These are phyloP conservation scores for Colletotrichum costaricense DNA, from an alignment of 2,329 filamentous ascomycete genomes.

Conservation along the genomic window DNA sequence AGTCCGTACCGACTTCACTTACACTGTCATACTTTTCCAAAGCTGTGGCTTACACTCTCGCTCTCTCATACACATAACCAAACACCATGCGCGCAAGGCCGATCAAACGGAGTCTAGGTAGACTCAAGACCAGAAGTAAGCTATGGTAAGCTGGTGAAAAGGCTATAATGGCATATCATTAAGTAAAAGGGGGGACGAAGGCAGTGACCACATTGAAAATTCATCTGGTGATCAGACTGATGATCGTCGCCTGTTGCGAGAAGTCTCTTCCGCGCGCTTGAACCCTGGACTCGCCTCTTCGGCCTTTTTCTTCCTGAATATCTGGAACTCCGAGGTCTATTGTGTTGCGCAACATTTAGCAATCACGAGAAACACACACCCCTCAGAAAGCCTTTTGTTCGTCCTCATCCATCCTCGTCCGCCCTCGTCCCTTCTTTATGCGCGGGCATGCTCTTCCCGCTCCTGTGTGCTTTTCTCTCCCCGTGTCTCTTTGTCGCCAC, in stretches of 20 bases:
- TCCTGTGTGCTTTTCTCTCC: background rate
- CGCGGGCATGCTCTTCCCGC: background rate
- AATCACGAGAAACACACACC: background rate
- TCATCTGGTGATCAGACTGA: background rate
- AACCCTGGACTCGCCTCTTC: background rate
- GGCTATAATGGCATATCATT: background rate
- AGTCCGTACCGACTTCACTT: no score
- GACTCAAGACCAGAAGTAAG: no score
- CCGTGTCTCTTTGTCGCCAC: background rate
- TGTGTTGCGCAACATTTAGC: background rate
- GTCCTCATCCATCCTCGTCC: background rate
- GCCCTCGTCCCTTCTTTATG: background rate
- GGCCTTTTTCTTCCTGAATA: background rate
- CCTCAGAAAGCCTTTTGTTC: background rate
- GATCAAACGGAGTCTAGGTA: no score
- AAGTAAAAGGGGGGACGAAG: background rate
- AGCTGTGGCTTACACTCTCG: no score
- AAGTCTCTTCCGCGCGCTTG: background rate
- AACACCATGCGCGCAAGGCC: no score
- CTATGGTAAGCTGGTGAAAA: background rate
- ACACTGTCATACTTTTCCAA: no score
- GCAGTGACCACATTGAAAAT: no score
- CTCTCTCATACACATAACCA: no score
- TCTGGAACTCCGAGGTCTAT: background rate
- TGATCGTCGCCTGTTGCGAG: background rate